Base-by-base conservation (phyloP, 2,329 filamentous ascomycete species). In the Fusarium haematococcum region DNA sequence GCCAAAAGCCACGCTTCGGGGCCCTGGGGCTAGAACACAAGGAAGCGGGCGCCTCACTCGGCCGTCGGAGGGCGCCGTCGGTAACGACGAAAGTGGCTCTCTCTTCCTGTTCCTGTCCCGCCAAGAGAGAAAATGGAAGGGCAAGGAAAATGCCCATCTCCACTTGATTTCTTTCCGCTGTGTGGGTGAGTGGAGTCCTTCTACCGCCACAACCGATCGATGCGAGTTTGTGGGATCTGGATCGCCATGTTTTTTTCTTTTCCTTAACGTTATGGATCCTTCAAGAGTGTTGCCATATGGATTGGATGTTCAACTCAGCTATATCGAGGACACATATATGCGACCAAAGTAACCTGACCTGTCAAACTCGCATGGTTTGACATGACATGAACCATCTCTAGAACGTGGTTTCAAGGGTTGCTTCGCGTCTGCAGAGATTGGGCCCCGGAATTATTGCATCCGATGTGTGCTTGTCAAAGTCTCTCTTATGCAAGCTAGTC, bases 11-110 rank as follows among this genome's bases (percentile, higher is more conserved):
- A 35, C 45, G 13, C 23, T 25, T 23, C 14, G 30, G 39, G 32
- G 14, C 45, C 69, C 45, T 45, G 64, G 52, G 68, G 70, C 57
- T 73, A 73, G 71, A 61, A 63, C 62, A 30, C 61, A 54, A 33
- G 58, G 52, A 45, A 63, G 59, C 39, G 39, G 63, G 64, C 60
- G 65, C 61, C 60, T 57, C 45, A 65, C 66, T 67, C 65, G 68
- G 68, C 61, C 63, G 54, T 72, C 72, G 75, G 77, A 74, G 75
- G 72, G 70, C 72, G 70, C 77, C 77, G 74, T 71, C 63, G 63
- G 64, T 69, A 65, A 65, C 58, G 67, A 65, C 56, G 50, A 63
- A 68, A 70, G 58, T 62, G 48, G 58, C 48, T 45, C 35, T 62
- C 65, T 39, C 18, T 25, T 39, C 13, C 4, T 23, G 41, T 58